Evolutionary conservation across 305 asterid species (phyloP).

Genomic region (Nicotiana rustica): DNA sequence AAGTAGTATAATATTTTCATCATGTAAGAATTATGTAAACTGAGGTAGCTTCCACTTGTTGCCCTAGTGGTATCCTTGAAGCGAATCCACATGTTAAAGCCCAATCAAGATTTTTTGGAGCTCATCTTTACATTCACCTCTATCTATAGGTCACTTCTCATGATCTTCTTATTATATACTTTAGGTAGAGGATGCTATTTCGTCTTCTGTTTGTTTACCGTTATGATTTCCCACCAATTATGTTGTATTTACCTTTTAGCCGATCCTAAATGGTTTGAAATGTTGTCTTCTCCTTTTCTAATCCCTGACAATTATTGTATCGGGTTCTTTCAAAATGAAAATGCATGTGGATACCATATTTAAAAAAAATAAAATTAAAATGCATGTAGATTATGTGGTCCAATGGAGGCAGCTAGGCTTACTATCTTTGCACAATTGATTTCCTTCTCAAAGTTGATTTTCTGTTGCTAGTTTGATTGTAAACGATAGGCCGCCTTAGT

Average conservation of each 20-base stretch:
- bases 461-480: conserved; percentile 22
- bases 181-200: not conserved
- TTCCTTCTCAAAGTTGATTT: not conserved
- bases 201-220: not conserved
- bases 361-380: not conserved
- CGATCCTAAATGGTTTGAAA: not conserved
- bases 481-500: not conserved
- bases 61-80: not conserved
- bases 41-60: not conserved
- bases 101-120: not conserved
- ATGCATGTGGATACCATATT: not conserved
- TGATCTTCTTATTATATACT: conserved; percentile 8
- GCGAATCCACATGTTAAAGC: not conserved
- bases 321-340: not conserved
- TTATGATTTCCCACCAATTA: conserved; percentile 7
- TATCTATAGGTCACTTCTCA: conserved; percentile 2
- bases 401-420: conserved; percentile 16
- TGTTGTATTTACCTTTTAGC: not conserved
- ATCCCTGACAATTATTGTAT: not conserved
- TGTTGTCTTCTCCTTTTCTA: not conserved
- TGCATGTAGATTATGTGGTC: not conserved
- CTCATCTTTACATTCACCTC: conserved; percentile 9
- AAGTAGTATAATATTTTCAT: too few relatives aligned
- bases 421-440: not conserved
- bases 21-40: not conserved